Percentiles rank a stretch among this genome's conserved stretches.
Conservation (phyloP, 768 basidiomycete genomes). For the Hebeloma cylindrosporum region DNA sequence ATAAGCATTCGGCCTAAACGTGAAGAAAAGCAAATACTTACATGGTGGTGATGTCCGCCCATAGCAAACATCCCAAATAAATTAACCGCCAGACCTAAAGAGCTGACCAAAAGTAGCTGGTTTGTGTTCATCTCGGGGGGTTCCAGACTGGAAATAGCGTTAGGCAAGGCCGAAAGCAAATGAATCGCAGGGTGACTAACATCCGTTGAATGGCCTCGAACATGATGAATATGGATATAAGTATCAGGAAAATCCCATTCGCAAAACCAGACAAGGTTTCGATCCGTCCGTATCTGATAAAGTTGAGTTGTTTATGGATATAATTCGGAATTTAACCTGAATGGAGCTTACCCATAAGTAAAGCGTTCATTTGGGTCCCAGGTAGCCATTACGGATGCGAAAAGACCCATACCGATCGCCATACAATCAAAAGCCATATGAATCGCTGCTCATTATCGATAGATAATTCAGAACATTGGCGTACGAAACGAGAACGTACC, state of each 20-base stretch:
- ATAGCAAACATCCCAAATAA: conserved; percentile 99
- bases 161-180: not conserved
- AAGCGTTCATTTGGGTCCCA: conserved; percentile 95
- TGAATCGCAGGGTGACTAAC: conserved; percentile 41
- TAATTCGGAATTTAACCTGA: not conserved
- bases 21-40: conserved; percentile 32
- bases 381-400: conserved; percentile 96
- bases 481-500: conserved; percentile 45
- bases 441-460: conserved; percentile 60
- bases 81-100: conserved; percentile 88
- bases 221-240: conserved; percentile 97
- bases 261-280: conserved; percentile 98
- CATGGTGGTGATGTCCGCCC: conserved; percentile 91
- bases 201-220: conserved; percentile 97
- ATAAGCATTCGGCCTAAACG: not conserved
- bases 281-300: conserved; percentile 84
- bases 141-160: conserved; percentile 55
- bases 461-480: conserved; percentile 4
- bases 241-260: conserved; percentile 90
- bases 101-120: conserved; percentile 87
- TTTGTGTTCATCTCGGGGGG: conserved; percentile 98
- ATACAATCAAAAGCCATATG: conserved; percentile 99
- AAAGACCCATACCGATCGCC: conserved; percentile 92
- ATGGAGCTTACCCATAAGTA: conserved; percentile 79
- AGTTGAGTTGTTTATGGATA: not conserved